phyloP scores from a whole-genome alignment of 148 eudicot species.

The Bassia scoparia region DNA sequence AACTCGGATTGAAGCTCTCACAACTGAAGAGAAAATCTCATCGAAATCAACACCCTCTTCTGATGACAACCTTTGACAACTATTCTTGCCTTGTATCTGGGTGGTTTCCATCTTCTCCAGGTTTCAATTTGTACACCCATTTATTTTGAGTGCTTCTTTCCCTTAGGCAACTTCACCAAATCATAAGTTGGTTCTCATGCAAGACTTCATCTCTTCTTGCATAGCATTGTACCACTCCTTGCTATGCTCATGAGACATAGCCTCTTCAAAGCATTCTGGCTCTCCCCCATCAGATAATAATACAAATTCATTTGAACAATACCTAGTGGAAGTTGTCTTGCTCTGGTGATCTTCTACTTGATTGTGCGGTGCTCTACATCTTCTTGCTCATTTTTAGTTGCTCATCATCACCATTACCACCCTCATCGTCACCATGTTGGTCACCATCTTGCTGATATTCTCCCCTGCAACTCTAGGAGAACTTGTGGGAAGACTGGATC shows the following conservation, averaged over 20 bases:
- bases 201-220: slow-evolving; percentile 27
- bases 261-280: slow-evolving; percentile 18
- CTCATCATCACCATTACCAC: too few relatives aligned
- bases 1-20: slow-evolving; percentile 14
- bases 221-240: slow-evolving; percentile 13
- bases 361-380: not conserved
- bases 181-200: slow-evolving; percentile 18
- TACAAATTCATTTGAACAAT: too few relatives aligned
- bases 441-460: not conserved
- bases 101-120: not conserved
- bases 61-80: slow-evolving; percentile 22
- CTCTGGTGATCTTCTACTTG: not conserved
- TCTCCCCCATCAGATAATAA: slow-evolving; percentile 18
- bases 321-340: not conserved
- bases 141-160: slow-evolving; percentile 19
- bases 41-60: slow-evolving; percentile 23
- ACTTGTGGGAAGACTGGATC: slow-evolving; percentile 8
- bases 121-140: slow-evolving; percentile 21
- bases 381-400: not conserved
- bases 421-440: not conserved
- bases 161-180: slow-evolving; percentile 18
- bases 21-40: slow-evolving; percentile 6
- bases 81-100: slow-evolving; percentile 20
- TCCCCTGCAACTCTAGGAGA: not conserved
- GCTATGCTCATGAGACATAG: not conserved